Evolutionary conservation across 352 stramenopile species (phyloP), one percentile per base, ranked within the genome.

Genomic region (Globisporangium recalcitrans): DNA sequence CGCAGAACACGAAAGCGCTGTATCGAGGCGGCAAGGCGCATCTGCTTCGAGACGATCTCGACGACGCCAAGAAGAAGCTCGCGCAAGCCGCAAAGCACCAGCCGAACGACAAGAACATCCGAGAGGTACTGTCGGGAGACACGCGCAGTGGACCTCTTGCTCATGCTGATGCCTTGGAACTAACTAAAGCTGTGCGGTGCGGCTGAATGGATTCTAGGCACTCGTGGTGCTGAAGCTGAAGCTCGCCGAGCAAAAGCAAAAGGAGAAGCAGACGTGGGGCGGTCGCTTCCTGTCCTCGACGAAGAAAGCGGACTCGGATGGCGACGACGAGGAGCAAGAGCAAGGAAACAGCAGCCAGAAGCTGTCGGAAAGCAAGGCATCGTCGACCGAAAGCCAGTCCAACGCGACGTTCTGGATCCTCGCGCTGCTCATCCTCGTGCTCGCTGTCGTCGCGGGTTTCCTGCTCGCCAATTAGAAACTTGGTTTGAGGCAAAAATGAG

Each of bases 1-100:
- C 74, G 3, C 67, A 83, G 8, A 94, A 93, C 60, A 68, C 86
- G 61, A 96, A 96, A 63, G 87, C 83, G n/a, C 62, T 95, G 32
- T 96, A 95, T 53, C 83, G 85, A 49, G 71, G 76, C 27, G 87
- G 86, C 16, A 75, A 78, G 8, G 86, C 86, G 31, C 70, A 85
- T 31, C 64, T 92, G 32, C 49, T 89, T 8, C 70, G 55, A 1
- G 82, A 78, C 29, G 71, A 95, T 59, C 49, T 91, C 38, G 72
- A 87, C 42, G 69, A 36, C 9, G 86, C 87, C 1, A 74, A 70
- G 44, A 71, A 73, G 55, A 88, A 92, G 52, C 65, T 96, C n/a
- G 80, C 75, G 6, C 74, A 79, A 34, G 86, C 87, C 0, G 80
- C 69, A 9, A 74, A 84, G 58, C 61, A 75, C 22, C 73, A 87